These are phyloP conservation scores for Pseudozyma tsukubaensis DNA, from an alignment of 1,284 basidiomycete genomes.

Conservation along the genomic window DNA sequence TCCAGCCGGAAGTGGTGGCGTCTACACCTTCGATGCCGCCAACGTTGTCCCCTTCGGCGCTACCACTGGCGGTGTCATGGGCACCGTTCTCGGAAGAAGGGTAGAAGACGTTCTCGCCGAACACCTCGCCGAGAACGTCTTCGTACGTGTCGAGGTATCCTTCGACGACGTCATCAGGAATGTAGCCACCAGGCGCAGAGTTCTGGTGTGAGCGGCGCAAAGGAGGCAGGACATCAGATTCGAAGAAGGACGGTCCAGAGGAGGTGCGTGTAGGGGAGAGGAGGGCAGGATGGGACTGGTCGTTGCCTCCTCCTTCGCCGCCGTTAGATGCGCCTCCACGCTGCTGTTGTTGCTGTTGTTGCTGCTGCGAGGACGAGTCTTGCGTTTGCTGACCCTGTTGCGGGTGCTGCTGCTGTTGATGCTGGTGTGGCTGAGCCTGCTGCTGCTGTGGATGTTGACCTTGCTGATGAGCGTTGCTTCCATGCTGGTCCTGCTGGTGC, in stretches of 20 bases:
- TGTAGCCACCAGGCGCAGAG: slow-evolving; percentile 70
- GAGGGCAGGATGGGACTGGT: slow-evolving; percentile 19
- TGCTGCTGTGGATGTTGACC: slow-evolving; percentile 3
- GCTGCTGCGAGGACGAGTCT: slow-evolving; percentile 8
- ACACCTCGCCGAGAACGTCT: slow-evolving; percentile 72
- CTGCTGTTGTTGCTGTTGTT: slow-evolving; percentile 18
- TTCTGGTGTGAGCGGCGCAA: slow-evolving; percentile 64
- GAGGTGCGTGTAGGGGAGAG: slow-evolving; percentile 32
- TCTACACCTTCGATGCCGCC: slow-evolving; percentile 15
- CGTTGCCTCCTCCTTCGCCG: slow-evolving; percentile 5
- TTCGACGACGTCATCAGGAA: slow-evolving; percentile 72
- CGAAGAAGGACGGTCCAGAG: slow-evolving; percentile 61
- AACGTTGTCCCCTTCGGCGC: background rate
- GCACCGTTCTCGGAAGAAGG: slow-evolving; percentile 18
- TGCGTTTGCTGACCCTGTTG: slow-evolving; percentile 11
- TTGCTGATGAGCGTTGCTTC: slow-evolving; percentile 9
- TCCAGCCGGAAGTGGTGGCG: slow-evolving; percentile 44
- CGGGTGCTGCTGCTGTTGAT: slow-evolving; percentile 16
- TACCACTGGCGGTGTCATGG: slow-evolving; percentile 9
- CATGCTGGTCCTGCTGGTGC: slow-evolving; percentile 28
- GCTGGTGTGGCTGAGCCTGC: slow-evolving; percentile 14
- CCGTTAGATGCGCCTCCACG: slow-evolving; percentile 11
- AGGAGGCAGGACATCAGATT: slow-evolving; percentile 72
- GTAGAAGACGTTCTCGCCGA: slow-evolving; percentile 61
- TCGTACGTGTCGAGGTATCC: slow-evolving; percentile 73